phyloP scores from a whole-genome alignment of 371 early-diverging fungal genomes.

The Rhizomucor pusillus region DNA sequence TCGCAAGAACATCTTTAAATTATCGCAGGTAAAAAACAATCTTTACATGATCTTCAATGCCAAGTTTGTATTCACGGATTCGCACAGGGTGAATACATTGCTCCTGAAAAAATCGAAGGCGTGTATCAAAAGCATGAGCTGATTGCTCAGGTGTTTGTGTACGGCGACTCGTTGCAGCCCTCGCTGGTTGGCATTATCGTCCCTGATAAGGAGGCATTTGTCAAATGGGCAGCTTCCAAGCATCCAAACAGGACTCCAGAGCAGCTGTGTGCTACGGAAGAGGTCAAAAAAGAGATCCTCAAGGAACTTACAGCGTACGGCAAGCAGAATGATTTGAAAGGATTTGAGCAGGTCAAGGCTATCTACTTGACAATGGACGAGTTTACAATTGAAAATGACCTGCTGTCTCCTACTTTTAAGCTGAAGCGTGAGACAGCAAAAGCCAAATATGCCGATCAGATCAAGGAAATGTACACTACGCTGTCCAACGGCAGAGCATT shows the following conservation, averaged over 20 bases:
- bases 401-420: slow-evolving; percentile 84
- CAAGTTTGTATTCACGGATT: slow-evolving; percentile 68
- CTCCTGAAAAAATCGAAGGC: slow-evolving; percentile 97
- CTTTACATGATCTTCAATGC: no score
- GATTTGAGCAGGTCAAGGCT: slow-evolving; percentile 84
- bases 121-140: slow-evolving; percentile 68
- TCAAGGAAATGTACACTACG: slow-evolving; percentile 66
- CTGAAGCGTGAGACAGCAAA: slow-evolving; percentile 78
- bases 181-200: slow-evolving; percentile 85
- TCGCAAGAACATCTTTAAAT: slow-evolving; percentile 98
- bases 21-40: slow-evolving; percentile 42
- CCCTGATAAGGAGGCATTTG: slow-evolving; percentile 67
- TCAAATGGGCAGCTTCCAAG: slow-evolving; percentile 31
- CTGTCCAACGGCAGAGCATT: slow-evolving; percentile 40
- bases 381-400: slow-evolving; percentile 84
- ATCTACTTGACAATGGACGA: slow-evolving; percentile 69
- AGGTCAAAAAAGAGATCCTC: slow-evolving; percentile 59
- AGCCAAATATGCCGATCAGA: slow-evolving; percentile 55
- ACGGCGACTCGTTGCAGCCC: slow-evolving; percentile 88
- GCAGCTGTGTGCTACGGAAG: slow-evolving; percentile 55
- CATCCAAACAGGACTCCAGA: slow-evolving; percentile 42
- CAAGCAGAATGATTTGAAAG: slow-evolving; percentile 69
- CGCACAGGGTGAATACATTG: slow-evolving; percentile 96
- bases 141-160: slow-evolving; percentile 81
- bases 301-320: slow-evolving; percentile 60